Evolutionary conservation across 768 basidiomycete species (phyloP).

Genomic region (Tubosaeta sp.): DNA sequence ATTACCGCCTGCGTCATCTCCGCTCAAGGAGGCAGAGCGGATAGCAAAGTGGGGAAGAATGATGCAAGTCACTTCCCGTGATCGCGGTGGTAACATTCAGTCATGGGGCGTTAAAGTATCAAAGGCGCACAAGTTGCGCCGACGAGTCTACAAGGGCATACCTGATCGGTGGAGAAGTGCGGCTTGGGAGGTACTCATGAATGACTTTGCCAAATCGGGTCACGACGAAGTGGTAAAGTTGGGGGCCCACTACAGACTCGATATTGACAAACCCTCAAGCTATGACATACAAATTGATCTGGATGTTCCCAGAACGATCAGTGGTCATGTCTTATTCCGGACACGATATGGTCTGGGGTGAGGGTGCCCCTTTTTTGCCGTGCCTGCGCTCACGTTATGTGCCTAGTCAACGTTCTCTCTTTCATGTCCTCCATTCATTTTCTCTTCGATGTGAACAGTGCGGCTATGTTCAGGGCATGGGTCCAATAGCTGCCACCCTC

Average conservation of each 20-base stretch:
- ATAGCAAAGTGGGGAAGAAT: slow-evolving; percentile 94
- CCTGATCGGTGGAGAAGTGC: slow-evolving; percentile 95
- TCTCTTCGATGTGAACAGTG: slow-evolving; percentile 81
- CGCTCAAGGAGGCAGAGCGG: slow-evolving; percentile 64
- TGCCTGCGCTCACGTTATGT: slow-evolving; percentile 7
- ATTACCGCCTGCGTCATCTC: slow-evolving; percentile 45
- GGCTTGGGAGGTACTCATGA: slow-evolving; percentile 84
- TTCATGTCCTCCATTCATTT: slow-evolving; percentile 91
- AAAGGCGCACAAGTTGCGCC: slow-evolving; percentile 66
- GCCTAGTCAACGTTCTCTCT: slow-evolving; percentile 84
- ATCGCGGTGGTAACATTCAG: slow-evolving; percentile 72
- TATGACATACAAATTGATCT: slow-evolving; percentile 98
- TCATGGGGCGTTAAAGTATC: slow-evolving; percentile 64
- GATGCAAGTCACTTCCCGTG: slow-evolving; percentile 65
- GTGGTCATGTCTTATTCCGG: slow-evolving; percentile 89
- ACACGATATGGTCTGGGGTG: slow-evolving; percentile 96
- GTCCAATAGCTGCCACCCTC: slow-evolving; percentile 91
- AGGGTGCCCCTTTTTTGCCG: slow-evolving; percentile 29
- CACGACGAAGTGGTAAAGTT: slow-evolving; percentile 42
- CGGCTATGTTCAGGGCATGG: slow-evolving; percentile 99
- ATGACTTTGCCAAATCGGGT: slow-evolving; percentile 44
- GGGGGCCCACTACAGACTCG: slow-evolving; percentile 51
- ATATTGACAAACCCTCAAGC: slow-evolving; percentile 72
- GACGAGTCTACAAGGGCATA: slow-evolving; percentile 89
- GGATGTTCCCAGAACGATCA: slow-evolving; percentile 95